Evolutionary conservation across 2,329 filamentous ascomycete species (phyloP), one percentile per base, ranked within the genome.

Genomic region (Colletotrichum gloeosporioides): DNA sequence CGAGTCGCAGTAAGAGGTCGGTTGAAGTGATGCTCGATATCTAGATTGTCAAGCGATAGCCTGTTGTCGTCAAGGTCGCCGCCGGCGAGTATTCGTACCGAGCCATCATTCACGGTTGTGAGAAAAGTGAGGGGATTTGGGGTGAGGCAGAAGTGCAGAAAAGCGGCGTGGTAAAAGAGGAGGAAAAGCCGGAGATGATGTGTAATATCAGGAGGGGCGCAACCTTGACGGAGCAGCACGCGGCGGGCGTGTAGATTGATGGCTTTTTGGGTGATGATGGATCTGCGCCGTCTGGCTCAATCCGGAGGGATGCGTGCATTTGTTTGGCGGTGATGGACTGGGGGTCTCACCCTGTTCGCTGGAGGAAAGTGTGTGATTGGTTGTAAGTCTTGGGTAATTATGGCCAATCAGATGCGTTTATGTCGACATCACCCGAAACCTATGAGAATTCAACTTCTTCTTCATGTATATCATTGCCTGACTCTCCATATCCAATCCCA

Each of bases 291-390:
- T 22, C 18, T 64, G 69, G 39, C 69, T 76, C 69, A 59, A 73
- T 73, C 36, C 64, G 73, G 73, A 68, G 49, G 34, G 66, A 76
- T 76, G 44, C 70, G 57, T 57, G 32, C 73, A 68, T 73, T 69
- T 49, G 63, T 63, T 29, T 27, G 32, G 29, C 27, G 63, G 27
- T 69, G 73, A 69, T 63, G 63, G 59, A 34, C 63, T 61, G 39
- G 57, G 55, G 32, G 12, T 61, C 27, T 34, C 15, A 27, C 29
- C 57, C 53, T 63, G 31, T 15, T 15, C 16, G 36, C 9, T 9
- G 16, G 7, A 29, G 55, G 31, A 4, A 29, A 15, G 5, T 18
- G 25, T 65, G n/a, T 63, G 69, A 76, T 76, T 68, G 73, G 73
- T 2, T 64, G 18, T 63, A 64, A 76, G 68, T 68, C 69, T 64